Percentiles rank a stretch among this genome's conserved stretches.
Evolutionary conservation across 2,329 filamentous ascomycete genomes (phyloP).

Genomic region (Lasiodiplodia sp.): DNA sequence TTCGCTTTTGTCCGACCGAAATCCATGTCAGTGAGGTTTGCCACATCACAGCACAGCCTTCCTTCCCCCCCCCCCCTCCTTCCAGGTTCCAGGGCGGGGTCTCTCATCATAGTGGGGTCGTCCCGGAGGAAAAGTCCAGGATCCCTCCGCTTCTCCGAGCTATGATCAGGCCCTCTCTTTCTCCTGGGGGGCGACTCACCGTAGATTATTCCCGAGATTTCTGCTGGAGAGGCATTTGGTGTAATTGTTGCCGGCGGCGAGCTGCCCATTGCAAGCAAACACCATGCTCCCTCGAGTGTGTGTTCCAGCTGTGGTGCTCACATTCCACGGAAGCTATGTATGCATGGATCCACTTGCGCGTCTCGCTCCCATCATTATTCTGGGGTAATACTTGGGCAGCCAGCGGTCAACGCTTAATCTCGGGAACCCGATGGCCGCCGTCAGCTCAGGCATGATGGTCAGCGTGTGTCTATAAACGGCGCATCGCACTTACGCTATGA

Average conservation of each 20-base stretch:
- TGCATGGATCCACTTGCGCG: not conserved
- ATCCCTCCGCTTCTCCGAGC: not conserved
- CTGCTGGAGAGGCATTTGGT: not conserved
- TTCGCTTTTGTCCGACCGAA: not conserved
- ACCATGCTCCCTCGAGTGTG: not conserved
- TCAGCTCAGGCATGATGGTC: constrained; percentile 21
- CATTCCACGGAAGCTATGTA: not conserved
- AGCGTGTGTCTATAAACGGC: constrained; percentile 16
- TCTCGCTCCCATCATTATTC: not conserved
- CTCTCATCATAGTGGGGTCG: not conserved
- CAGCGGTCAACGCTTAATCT: not conserved
- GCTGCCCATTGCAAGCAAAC: not conserved
- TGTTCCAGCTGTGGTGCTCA: constrained; percentile 1
- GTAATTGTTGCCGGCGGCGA: not conserved
- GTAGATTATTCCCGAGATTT: not conserved
- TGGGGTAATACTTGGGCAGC: constrained; percentile 9
- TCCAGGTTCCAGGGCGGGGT: not conserved
- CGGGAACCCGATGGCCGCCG: not conserved
- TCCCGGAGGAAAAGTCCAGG: not conserved
- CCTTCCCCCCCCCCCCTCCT: no score
- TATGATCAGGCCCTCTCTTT: not conserved
- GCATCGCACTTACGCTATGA: not conserved
- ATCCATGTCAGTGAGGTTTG: not conserved
- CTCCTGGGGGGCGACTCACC: not conserved
- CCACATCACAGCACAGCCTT: not conserved